Conservation (phyloP, 78 protist genomes). For the Cyanophora paradoxa region DNA sequence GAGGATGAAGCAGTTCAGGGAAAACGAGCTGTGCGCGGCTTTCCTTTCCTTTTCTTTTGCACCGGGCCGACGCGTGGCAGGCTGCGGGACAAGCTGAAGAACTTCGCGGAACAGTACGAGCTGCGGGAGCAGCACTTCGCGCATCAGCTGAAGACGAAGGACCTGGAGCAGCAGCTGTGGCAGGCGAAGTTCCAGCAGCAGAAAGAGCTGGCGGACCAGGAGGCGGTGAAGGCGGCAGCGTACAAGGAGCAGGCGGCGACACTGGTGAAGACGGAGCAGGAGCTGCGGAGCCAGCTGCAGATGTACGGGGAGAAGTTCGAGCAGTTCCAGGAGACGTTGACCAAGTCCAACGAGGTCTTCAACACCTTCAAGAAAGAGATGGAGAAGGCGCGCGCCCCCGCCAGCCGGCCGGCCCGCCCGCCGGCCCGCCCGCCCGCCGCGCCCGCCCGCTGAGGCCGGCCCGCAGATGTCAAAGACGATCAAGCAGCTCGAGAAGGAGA, state of each 20-base stretch:
- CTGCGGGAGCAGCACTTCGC: constrained; percentile 7
- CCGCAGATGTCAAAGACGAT: background rate
- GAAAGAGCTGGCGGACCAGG: background rate
- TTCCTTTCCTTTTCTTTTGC: too few relatives aligned
- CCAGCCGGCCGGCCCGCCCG: background rate
- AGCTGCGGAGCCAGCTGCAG: background rate
- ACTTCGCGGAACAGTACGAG: background rate
- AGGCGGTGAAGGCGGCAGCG: background rate
- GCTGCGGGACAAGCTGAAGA: constrained; percentile 13
- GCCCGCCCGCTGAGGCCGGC: background rate
- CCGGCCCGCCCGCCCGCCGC: background rate
- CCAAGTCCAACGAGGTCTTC: constrained; percentile 23
- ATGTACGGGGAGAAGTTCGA: constrained; percentile 22
- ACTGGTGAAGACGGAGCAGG: background rate
- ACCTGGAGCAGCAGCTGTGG: background rate
- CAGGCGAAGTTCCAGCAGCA: constrained; percentile 1
- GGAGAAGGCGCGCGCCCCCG: background rate
- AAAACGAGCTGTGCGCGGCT: background rate
- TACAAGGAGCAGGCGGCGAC: background rate
- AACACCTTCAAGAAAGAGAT: constrained; percentile 23
- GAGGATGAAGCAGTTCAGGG: background rate
- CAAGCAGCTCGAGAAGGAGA: constrained; percentile 15
- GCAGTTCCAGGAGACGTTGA: constrained; percentile 18
- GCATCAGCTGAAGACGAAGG: background rate
- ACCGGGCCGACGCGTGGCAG: background rate